Conservation (phyloP, 2,329 filamentous ascomycete species). For the Trichophyton simii region DNA sequence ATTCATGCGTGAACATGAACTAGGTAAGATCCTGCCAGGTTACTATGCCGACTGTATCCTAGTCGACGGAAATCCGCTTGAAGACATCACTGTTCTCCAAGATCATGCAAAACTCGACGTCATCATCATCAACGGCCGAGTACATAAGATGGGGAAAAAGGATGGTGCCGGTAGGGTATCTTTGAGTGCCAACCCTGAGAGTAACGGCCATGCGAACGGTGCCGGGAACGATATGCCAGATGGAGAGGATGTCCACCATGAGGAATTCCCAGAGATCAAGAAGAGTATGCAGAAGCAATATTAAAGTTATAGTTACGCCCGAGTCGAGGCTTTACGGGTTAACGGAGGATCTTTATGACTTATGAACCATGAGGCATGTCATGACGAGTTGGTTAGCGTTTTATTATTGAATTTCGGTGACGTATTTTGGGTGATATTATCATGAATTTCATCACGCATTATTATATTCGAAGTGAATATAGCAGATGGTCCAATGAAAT, state of each 20-base stretch:
- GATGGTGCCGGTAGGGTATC: constrained; percentile 12
- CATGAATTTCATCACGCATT: background rate
- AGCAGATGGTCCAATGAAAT: background rate
- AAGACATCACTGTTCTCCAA: constrained; percentile 33
- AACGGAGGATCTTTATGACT: background rate
- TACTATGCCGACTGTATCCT: constrained; percentile 36
- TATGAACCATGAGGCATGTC: background rate
- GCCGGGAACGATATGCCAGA: background rate
- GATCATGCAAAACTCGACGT: constrained; percentile 34
- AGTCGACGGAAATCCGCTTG: constrained; percentile 36
- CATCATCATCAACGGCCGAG: constrained; percentile 38
- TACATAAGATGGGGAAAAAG: constrained; percentile 29
- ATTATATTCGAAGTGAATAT: background rate
- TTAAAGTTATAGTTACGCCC: background rate
- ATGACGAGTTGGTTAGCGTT: background rate
- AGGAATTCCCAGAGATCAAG: constrained; percentile 8
- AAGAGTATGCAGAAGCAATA: constrained; percentile 10
- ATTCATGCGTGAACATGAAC: constrained; percentile 26
- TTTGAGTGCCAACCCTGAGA: background rate
- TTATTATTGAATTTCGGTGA: background rate
- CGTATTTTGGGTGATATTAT: background rate
- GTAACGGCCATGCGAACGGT: background rate
- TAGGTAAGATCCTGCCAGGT: constrained; percentile 33
- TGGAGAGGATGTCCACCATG: constrained; percentile 1
- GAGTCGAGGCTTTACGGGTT: too few species aligned